phyloP scores from a whole-genome alignment of 2,329 filamentous ascomycete species.

The Didymella pinodella region DNA sequence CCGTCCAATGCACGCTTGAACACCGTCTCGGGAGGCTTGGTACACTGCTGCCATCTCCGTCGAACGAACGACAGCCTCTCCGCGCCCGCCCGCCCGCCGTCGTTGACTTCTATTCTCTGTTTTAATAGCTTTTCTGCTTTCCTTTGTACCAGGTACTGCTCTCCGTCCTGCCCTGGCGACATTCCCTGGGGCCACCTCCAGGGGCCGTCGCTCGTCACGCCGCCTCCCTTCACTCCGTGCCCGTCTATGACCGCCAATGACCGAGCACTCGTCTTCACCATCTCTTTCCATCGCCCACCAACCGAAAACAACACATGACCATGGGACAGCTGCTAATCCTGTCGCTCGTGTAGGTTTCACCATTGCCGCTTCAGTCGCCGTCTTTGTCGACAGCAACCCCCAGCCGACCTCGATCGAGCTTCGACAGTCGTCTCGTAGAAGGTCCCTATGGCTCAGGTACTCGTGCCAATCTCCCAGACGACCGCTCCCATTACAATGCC shows the following conservation, averaged over 20 bases:
- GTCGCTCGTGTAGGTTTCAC: conserved; percentile 25
- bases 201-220: conserved; percentile 17
- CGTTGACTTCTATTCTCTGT: conserved; percentile 48
- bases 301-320: conserved; percentile 1
- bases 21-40: conserved; percentile 50
- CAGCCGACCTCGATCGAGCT: conserved; percentile 32
- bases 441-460: conserved; percentile 55
- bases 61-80: conserved; percentile 50
- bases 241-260: conserved; percentile 8
- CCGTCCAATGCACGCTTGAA: conserved; percentile 52
- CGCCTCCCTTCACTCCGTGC: conserved; percentile 14
- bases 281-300: conserved; percentile 16
- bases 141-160: conserved; percentile 40
- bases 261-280: conserved; percentile 19
- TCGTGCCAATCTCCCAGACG: conserved; percentile 57
- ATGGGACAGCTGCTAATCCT: conserved; percentile 30
- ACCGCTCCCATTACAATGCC: conserved; percentile 60
- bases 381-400: conserved; percentile 26
- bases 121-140: conserved; percentile 47
- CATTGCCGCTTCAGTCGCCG: conserved; percentile 28
- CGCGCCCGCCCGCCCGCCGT: conserved; percentile 40
- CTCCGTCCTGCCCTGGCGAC: conserved; percentile 21
- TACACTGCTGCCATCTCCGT: conserved; percentile 52
- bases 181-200: conserved; percentile 24
- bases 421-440: conserved; percentile 29